Evolutionary conservation across 331 rosid species (phyloP).

Genomic region (Quercus lobata): DNA sequence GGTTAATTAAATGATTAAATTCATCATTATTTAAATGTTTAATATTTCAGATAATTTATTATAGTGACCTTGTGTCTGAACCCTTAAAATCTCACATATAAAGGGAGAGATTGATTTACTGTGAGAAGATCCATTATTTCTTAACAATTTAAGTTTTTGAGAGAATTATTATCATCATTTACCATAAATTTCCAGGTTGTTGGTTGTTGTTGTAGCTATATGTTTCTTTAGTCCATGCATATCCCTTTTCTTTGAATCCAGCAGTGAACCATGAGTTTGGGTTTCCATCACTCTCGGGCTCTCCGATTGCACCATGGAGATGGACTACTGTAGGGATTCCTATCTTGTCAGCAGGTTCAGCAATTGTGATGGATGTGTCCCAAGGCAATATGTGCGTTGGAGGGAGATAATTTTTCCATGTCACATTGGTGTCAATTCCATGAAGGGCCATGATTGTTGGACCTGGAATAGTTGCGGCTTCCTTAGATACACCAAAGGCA

Average conservation of each 20-base stretch:
- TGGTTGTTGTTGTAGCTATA: conserved; percentile 61
- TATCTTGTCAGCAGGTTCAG: conserved; percentile 15
- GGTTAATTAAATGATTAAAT: no score
- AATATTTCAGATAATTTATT: no score
- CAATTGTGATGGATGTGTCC: conserved; percentile 75
- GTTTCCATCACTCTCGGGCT: conserved; percentile 72
- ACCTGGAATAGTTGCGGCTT: conserved; percentile 69
- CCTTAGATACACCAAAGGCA: conserved; percentile 49
- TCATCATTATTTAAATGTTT: no score
- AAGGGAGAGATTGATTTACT: no score
- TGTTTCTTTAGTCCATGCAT: conserved; percentile 44
- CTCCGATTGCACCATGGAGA: conserved; percentile 76
- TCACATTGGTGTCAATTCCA: conserved; percentile 50
- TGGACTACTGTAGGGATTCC: conserved; percentile 90
- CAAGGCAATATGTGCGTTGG: conserved; percentile 73
- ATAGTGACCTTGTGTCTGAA: no score
- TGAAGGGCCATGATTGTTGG: conserved; percentile 76
- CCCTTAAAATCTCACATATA: no score
- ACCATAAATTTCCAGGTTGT: conserved; percentile 68
- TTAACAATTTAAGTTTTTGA: no score
- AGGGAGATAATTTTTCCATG: conserved; percentile 81
- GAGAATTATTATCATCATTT: no score
- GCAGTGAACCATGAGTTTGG: conserved; percentile 71
- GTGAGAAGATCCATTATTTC: no score
- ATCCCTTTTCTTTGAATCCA: conserved; percentile 42